A percentile compares a stretch with the other conserved stretches of the same genome.
Evolutionary conservation across 2,329 filamentous ascomycete genomes (phyloP).

Genomic region (Penicillium palitans): DNA sequence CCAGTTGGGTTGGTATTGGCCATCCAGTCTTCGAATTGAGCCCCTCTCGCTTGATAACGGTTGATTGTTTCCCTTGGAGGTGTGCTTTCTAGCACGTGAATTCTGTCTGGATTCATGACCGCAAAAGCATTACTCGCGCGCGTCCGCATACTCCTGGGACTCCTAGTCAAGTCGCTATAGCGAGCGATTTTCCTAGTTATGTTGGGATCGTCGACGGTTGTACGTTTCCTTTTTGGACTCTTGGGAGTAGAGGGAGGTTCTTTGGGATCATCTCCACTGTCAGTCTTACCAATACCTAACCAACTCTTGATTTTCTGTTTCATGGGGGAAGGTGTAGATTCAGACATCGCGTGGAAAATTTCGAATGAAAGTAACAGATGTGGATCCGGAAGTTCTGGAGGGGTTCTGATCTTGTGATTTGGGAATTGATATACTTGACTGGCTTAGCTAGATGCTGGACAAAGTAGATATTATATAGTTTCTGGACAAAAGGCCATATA

Average conservation of each 20-base stretch:
- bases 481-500: background rate
- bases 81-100: background rate
- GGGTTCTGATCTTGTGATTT: background rate
- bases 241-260: too few relatives aligned
- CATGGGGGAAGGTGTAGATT: background rate
- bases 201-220: too few relatives aligned
- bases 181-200: too few relatives aligned
- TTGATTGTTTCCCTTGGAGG: background rate
- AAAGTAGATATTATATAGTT: background rate
- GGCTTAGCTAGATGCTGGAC: background rate
- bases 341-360: background rate
- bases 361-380: background rate
- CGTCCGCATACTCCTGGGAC: accelerated
- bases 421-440: background rate
- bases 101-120: background rate
- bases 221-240: too few relatives aligned
- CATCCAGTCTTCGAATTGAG: background rate
- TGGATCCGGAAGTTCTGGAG: background rate
- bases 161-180: too few relatives aligned
- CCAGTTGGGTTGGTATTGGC: background rate
- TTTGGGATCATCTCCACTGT: background rate
- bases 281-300: background rate
- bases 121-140: accelerated
- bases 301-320: background rate
- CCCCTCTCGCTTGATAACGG: accelerated